Base-by-base conservation (phyloP, 345 rosid species). In the Toxicodendron radicans region DNA sequence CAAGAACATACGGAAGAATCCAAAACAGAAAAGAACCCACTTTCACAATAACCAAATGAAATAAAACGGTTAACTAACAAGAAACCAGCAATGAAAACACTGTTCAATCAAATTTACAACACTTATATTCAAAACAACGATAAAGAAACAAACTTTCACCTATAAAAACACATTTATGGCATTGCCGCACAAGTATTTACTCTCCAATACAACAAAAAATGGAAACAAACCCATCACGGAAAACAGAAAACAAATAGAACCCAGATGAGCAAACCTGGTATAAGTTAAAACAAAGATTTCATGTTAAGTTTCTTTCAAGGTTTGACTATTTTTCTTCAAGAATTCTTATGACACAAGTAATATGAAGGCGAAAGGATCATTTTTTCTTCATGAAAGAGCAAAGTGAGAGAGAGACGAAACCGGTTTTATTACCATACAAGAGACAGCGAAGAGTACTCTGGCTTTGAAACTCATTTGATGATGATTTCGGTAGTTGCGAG, bases 381-480 rank as follows among this genome's bases (percentile, higher is more conserved):
- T 73, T 73, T 87, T 79, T 74, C 97, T 87, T 87, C 75, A 66
- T 45, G 83, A 77, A 82, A 73, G 90, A 86, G 91, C 91, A 82
- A 91, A 80, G 86, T 71, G 81, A 62, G 11, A 60, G 52, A 60
- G 58, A 73, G 73, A 57, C 23, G 51, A 14, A 63, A 27, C 62
- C 61, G 81, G 66, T 75, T 77, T 81, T 74, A 74, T 78, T 61
- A 76, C 68, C 17, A 33, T 48, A 14, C 5, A 21, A 14, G 35
- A 38, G 82, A 77, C 80, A 79, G 82, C 80, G 71, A 48, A 35
- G 75, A 49, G 73, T 35, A 70, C 11, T 75, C 70, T 38, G 80
- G 76, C 78, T 49, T 57, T 45, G 68, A 59, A 73, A 62, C 77
- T 30, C 62, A 49, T 77, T 68, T 57, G 53, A 21, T 63, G 21